Conservation (phyloP, 2,329 filamentous ascomycete species). For the Diplodia mutila region DNA sequence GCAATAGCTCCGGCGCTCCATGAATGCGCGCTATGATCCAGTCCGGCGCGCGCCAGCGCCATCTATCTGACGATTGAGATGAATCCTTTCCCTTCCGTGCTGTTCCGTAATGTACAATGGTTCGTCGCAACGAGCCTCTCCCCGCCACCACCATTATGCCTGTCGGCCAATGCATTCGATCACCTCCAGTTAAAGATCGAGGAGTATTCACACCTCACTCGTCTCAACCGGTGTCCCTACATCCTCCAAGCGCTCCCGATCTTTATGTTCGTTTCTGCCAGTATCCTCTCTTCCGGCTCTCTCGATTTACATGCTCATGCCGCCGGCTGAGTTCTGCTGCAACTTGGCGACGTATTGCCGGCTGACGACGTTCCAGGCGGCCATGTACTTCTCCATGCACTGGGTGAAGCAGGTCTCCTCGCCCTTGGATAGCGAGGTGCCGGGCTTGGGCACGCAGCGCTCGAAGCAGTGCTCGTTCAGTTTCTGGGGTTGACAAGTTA, state of each 20-base stretch:
- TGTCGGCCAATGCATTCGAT: background rate
- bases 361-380: constrained; percentile 56
- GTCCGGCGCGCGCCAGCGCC: constrained; percentile 1
- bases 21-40: constrained; percentile 1
- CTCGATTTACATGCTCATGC: constrained; percentile 4
- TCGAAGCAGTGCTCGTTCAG: constrained; percentile 62
- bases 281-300: background rate
- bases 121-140: background rate
- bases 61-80: background rate
- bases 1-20: background rate
- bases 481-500: constrained; percentile 50
- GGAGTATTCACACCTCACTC: background rate
- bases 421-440: constrained; percentile 53
- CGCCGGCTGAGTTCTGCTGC: constrained; percentile 37
- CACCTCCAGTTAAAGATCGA: background rate
- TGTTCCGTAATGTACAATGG: constrained; percentile 16
- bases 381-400: constrained; percentile 63
- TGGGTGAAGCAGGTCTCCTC: constrained; percentile 55
- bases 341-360: constrained; percentile 54
- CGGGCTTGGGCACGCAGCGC: constrained; percentile 58
- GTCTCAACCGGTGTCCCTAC: background rate
- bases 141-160: background rate
- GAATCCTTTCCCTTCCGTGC: background rate
- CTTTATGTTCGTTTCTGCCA: background rate
- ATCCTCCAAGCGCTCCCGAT: too few species aligned